Evolutionary conservation across 2,329 filamentous ascomycete species (phyloP).

Genomic region (Cladophialophora psammophila): DNA sequence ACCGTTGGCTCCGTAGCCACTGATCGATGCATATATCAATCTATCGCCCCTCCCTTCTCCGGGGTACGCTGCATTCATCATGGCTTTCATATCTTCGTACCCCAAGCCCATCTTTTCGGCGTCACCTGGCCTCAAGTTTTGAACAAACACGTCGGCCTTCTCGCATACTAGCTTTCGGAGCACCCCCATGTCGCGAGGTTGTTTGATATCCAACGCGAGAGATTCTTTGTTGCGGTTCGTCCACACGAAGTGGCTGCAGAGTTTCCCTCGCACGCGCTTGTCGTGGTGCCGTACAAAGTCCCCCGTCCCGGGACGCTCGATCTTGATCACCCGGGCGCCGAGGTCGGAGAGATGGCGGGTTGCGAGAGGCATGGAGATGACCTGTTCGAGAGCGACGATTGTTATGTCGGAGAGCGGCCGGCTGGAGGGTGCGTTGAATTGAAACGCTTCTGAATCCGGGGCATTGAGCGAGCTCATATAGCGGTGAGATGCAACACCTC

Average conservation of each 20-base stretch:
- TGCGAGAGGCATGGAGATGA: conserved; percentile 63
- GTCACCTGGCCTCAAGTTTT: conserved; percentile 62
- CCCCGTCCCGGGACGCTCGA: conserved; percentile 60
- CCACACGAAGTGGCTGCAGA: conserved; percentile 65
- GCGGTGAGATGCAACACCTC: neutral
- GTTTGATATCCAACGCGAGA: conserved; percentile 60
- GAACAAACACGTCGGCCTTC: conserved; percentile 60
- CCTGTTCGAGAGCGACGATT: conserved; percentile 62
- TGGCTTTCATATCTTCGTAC: conserved; percentile 50
- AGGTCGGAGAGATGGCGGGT: conserved; percentile 63
- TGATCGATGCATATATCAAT: conserved; percentile 64
- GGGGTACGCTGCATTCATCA: conserved; percentile 36
- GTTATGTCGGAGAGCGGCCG: conserved; percentile 55
- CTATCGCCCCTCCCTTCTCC: conserved; percentile 47
- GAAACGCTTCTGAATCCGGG: conserved; percentile 14
- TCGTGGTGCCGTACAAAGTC: conserved; percentile 64
- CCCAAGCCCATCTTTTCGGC: conserved; percentile 58
- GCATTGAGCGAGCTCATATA: conserved; percentile 3
- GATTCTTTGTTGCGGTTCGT: conserved; percentile 63
- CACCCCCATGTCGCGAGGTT: conserved; percentile 51
- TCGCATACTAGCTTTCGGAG: conserved; percentile 53
- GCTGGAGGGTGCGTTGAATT: conserved; percentile 32
- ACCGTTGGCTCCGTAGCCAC: conserved; percentile 60
- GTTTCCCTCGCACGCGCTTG: conserved; percentile 55
- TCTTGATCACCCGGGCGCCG: conserved; percentile 63